These are phyloP conservation scores for Leishmania arabica DNA, from an alignment of 208 protist species.

Conservation along the genomic window DNA sequence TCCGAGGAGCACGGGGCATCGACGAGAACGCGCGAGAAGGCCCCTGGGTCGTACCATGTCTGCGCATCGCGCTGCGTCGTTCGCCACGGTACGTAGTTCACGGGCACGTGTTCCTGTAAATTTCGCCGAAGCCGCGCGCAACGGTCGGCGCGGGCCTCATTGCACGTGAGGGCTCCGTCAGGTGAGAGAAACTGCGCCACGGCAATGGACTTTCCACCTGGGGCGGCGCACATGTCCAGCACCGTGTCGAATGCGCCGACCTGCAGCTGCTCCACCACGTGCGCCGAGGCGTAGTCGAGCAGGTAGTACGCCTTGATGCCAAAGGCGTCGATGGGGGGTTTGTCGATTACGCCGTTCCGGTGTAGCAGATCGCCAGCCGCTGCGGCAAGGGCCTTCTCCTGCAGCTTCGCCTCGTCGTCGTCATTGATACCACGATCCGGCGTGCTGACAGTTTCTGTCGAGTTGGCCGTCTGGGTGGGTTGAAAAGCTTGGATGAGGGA, in stretches of 20 bases:
- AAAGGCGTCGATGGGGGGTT: conserved; percentile 65
- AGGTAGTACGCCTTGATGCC: conserved; percentile 76
- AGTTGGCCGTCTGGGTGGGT: neutral
- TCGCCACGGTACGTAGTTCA: conserved; percentile 55
- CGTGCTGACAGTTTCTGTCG: neutral
- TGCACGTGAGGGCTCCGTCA: conserved; percentile 66
- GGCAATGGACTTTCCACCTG: conserved; percentile 77
- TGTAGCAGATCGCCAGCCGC: neutral
- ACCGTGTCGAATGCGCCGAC: conserved; percentile 73
- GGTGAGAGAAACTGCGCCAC: conserved; percentile 78
- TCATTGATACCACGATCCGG: neutral
- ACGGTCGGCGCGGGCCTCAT: conserved; percentile 71
- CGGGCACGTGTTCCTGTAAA: conserved; percentile 71
- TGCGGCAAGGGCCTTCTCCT: neutral
- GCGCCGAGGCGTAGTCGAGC: conserved; percentile 75
- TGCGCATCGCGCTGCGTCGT: conserved; percentile 73
- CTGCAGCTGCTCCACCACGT: conserved; percentile 79
- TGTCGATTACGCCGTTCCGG: conserved; percentile 27
- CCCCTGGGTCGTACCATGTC: conserved; percentile 64
- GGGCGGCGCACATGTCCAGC: conserved; percentile 84
- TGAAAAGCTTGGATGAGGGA: conserved; percentile 55
- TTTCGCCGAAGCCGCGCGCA: conserved; percentile 67
- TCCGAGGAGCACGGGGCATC: conserved; percentile 94
- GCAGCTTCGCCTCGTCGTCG: neutral
- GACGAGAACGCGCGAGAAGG: conserved; percentile 84